These are phyloP conservation scores for Chlorella variabilis DNA, from an alignment of 163 green algal genomes.

Conservation along the genomic window DNA sequence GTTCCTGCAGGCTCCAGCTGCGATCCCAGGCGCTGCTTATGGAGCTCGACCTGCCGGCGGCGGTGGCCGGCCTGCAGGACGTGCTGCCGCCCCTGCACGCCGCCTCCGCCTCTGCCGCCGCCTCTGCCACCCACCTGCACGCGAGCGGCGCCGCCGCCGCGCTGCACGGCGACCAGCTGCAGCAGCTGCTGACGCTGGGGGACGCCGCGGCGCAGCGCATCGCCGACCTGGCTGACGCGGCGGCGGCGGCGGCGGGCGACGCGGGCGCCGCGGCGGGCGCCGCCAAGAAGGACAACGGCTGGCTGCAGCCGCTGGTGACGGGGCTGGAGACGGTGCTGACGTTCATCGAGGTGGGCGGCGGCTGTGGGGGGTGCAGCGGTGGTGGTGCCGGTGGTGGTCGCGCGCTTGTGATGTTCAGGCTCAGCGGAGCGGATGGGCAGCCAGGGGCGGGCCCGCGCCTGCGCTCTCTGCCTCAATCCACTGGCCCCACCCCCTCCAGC, in stretches of 20 bases:
- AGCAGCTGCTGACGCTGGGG: slow-evolving; percentile 26
- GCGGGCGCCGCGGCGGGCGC: slow-evolving; percentile 20
- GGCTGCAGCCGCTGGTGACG: slow-evolving; percentile 75
- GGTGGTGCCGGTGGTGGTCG: too few relatives aligned
- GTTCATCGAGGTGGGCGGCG: slow-evolving; percentile 40
- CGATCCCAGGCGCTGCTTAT: slow-evolving; percentile 2
- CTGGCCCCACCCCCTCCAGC: too few relatives aligned
- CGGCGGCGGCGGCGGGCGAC: not conserved
- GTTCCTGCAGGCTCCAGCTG: not conserved
- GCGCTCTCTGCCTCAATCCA: too few relatives aligned
- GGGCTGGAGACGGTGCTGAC: slow-evolving; percentile 65
- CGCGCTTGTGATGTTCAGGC: too few relatives aligned
- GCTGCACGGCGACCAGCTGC: not conserved
- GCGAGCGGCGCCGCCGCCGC: not conserved
- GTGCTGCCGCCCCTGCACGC: slow-evolving; percentile 19
- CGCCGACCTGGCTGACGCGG: slow-evolving; percentile 25
- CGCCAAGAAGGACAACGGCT: slow-evolving; percentile 60
- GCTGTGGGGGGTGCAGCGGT: too few relatives aligned
- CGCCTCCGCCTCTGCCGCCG: not conserved
- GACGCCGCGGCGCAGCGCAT: slow-evolving; percentile 26
- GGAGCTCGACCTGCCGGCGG: not conserved
- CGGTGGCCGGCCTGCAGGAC: not conserved
- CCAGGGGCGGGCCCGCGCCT: too few relatives aligned
- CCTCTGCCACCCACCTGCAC: not conserved
- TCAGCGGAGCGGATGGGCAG: too few relatives aligned